Evolutionary conservation across 2,329 filamentous ascomycete genomes (phyloP), one percentile per base, ranked within the genome.

Genomic region (Xylaria sp.): DNA sequence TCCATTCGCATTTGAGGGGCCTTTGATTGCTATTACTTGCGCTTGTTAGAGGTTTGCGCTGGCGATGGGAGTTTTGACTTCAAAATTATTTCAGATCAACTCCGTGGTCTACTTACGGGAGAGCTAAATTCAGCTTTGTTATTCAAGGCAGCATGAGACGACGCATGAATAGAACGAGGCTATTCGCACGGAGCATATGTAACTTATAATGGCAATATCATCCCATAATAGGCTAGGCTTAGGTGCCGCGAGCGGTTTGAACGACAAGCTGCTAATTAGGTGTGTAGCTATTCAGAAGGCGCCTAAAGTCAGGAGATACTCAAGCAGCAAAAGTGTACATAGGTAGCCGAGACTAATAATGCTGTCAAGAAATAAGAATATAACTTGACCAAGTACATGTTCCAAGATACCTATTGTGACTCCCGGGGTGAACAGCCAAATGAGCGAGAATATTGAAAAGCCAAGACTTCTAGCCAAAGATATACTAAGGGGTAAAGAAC

Each of bases 151-250:
- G 64, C 23, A 23, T 63, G 59, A 66, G 56, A 70, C 66, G 63
- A 71, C 20, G 25, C 57, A 57, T 71, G 50, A 70, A 65, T 62
- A 71, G 48, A 65, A 56, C 18, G 34, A 69, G 52, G 59, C 55
- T 67, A 64, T 9, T 59, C n/a, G 23, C 37, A 62, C 51, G 44
- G 64, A 57, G 34, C 25, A 39, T 55, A 23, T 58, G 25, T 57
- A 57, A 57, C 50, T 48, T 41, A 56, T 37, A 37, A 54, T 32
- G 28, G 23, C 34, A 59, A 13, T 23, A 59, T 32, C 12, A 37
- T n/a, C 15, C 6, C 7, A 23, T 10, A 37, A 23, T 44, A 5
- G 44, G 25, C n/a, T 41, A 28, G 20, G 13, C 25, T 20, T 41
- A 28, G 20, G 13, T 37, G 20, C 48, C 34, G 12, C 15, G 50